Conservation (phyloP, 106 monocot genomes). For the Narthecium ossifragum region DNA sequence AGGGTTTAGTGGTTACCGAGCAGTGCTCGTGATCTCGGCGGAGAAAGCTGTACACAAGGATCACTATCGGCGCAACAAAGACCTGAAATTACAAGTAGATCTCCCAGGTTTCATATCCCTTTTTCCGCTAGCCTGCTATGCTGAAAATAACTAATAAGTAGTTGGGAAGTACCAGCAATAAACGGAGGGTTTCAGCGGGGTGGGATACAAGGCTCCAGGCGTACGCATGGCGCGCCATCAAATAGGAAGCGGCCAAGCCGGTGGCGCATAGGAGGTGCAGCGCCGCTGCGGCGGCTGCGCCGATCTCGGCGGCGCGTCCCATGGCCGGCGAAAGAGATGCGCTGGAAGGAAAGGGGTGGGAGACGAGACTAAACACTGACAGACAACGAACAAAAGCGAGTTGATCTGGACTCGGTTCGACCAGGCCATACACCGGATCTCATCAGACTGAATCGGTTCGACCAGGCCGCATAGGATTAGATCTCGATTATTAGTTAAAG, state of each 20-base stretch:
- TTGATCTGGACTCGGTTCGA: no score
- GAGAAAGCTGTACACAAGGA: constrained; percentile 34
- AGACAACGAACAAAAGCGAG: no score
- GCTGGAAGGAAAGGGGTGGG: not conserved
- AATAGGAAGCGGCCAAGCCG: constrained; percentile 14
- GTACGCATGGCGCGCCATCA: constrained; percentile 3
- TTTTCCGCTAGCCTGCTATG: not conserved
- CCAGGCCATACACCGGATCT: no score
- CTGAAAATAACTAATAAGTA: not conserved
- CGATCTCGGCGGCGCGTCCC: constrained; percentile 3
- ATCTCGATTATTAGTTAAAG: no score
- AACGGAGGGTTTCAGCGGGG: constrained; percentile 30
- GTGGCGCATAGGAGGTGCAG: constrained; percentile 19
- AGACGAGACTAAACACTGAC: no score
- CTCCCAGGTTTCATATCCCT: not conserved
- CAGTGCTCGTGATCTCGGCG: constrained; percentile 22
- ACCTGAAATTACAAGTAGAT: constrained; percentile 15
- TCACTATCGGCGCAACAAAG: constrained; percentile 32
- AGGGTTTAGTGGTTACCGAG: constrained; percentile 26
- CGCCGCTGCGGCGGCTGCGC: constrained; percentile 5
- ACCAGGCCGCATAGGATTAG: no score
- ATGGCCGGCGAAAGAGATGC: not conserved
- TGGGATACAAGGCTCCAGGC: constrained; percentile 22
- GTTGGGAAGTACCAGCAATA: constrained; percentile 24
- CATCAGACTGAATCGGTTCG: no score